Percentiles rank a stretch among this genome's conserved stretches.
Conservation (phyloP, 768 basidiomycete genomes). For the Holtermannia corniformis region DNA sequence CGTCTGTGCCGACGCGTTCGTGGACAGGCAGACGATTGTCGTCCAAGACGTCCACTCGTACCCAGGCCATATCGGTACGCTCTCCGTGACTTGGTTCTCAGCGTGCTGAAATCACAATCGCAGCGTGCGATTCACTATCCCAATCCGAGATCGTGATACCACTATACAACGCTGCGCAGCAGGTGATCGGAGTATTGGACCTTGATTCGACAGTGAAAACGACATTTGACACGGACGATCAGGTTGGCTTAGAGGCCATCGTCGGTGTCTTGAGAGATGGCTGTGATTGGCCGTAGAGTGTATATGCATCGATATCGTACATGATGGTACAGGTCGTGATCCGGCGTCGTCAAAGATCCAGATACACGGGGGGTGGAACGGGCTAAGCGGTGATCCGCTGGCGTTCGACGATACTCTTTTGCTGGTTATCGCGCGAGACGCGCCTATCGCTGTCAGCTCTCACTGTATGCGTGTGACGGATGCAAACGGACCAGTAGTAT, state of each 20-base stretch:
- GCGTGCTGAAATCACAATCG: background rate
- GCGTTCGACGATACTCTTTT: constrained; percentile 56
- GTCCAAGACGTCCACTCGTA: constrained; percentile 69
- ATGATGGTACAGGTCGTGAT: background rate
- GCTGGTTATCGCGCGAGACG: constrained; percentile 58
- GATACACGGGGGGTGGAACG: too few species aligned
- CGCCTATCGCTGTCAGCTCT: constrained; percentile 54
- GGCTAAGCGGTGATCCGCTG: constrained; percentile 18
- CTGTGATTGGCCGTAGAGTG: constrained; percentile 16
- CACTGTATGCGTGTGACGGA: too few species aligned
- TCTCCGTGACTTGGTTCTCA: background rate
- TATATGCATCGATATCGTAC: background rate
- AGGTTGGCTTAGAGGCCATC: constrained; percentile 64
- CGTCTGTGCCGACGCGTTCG: constrained; percentile 74
- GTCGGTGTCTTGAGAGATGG: constrained; percentile 51
- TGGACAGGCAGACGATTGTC: constrained; percentile 51
- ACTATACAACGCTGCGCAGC: constrained; percentile 39
- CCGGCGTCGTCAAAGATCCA: background rate
- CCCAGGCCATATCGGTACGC: constrained; percentile 71
- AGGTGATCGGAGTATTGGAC: constrained; percentile 54
- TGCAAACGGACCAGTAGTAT: constrained; percentile 66
- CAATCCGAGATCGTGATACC: constrained; percentile 86
- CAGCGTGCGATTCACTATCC: constrained; percentile 75
- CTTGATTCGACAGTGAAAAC: constrained; percentile 65
- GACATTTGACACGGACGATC: constrained; percentile 71